Evolutionary conservation across 2,329 filamentous ascomycete genomes (phyloP).

Genomic region (Verticillium isaacii): DNA sequence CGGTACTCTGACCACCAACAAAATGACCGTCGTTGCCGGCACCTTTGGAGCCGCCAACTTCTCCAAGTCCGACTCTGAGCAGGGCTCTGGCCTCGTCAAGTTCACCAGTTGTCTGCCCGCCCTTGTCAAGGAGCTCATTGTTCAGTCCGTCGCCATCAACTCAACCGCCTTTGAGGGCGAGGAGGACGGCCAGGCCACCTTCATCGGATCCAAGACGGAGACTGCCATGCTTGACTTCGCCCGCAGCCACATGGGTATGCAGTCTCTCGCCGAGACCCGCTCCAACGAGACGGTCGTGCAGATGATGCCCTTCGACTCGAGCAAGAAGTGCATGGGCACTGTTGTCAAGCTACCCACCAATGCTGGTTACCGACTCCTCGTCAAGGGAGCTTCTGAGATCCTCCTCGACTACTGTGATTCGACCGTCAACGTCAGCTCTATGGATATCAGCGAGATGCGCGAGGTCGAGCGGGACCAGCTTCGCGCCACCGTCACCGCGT

Average conservation of each 20-base stretch:
- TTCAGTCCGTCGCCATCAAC: slow-evolving; percentile 48
- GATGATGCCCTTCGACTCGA: slow-evolving; percentile 50
- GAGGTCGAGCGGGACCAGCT: slow-evolving; percentile 42
- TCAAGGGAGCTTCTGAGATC: slow-evolving; percentile 55
- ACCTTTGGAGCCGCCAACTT: slow-evolving; percentile 49
- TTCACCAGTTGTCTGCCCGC: slow-evolving; percentile 16
- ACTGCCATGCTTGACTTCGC: slow-evolving; percentile 48
- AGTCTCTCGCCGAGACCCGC: slow-evolving; percentile 38
- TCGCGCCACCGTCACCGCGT: slow-evolving; percentile 50
- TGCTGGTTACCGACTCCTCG: slow-evolving; percentile 41
- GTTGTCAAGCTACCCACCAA: slow-evolving; percentile 41
- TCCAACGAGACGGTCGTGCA: slow-evolving; percentile 41
- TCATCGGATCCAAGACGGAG: slow-evolving; percentile 53
- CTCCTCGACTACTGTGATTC: slow-evolving; percentile 40
- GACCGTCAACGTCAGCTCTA: slow-evolving; percentile 33
- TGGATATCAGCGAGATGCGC: slow-evolving; percentile 49
- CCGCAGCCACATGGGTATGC: slow-evolving; percentile 44
- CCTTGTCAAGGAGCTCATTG: slow-evolving; percentile 25
- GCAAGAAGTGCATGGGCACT: slow-evolving; percentile 52
- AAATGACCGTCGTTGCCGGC: slow-evolving; percentile 70
- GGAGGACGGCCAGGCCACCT: slow-evolving; percentile 36
- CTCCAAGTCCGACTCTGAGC: slow-evolving; percentile 21
- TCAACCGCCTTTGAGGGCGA: slow-evolving; percentile 53
- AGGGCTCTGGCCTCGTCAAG: slow-evolving; percentile 13
- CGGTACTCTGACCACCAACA: slow-evolving; percentile 61